These are phyloP conservation scores for Globisporangium paroecandrum DNA, from an alignment of 352 stramenopile genomes.

Conservation along the genomic window DNA sequence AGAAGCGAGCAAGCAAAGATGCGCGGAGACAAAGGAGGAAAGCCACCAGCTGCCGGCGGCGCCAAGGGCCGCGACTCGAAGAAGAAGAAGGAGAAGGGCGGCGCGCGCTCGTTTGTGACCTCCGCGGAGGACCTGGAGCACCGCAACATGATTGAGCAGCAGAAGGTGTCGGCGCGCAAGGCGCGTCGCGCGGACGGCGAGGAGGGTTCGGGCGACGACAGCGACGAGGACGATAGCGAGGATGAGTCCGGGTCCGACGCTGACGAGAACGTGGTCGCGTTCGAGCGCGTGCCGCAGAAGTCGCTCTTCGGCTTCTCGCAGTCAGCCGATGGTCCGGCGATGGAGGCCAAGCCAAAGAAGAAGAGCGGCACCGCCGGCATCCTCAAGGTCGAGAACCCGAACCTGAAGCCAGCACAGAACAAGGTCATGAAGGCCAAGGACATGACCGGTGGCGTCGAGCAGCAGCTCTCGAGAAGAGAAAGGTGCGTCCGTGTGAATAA, in stretches of 20 bases:
- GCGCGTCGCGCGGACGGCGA: constrained; percentile 49
- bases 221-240: constrained; percentile 38
- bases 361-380: constrained; percentile 62
- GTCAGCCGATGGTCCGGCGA: constrained; percentile 45
- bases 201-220: constrained; percentile 24
- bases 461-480: constrained; percentile 80
- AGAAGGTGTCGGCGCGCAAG: constrained; percentile 68
- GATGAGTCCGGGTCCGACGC: constrained; percentile 33
- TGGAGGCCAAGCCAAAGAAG: constrained; percentile 71
- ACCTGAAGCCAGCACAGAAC: constrained; percentile 56
- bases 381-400: constrained; percentile 84
- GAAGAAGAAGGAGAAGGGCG: constrained; percentile 78
- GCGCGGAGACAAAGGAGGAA: constrained; percentile 57
- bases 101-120: constrained; percentile 73
- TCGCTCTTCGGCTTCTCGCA: constrained; percentile 69
- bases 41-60: constrained; percentile 32
- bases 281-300: constrained; percentile 75
- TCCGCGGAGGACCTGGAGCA: constrained; percentile 81
- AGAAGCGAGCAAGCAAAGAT: constrained; percentile 22
- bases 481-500: constrained; percentile 28
- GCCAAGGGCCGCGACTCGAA: constrained; percentile 36
- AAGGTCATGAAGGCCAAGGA: constrained; percentile 89
- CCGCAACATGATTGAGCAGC: constrained; percentile 69
- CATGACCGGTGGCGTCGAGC: constrained; percentile 55
- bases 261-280: constrained; percentile 51